A percentile compares a stretch with the other conserved stretches of the same genome.
phyloP scores from a whole-genome alignment of 495 filamentous ascomycete species.

The Xylaria venustula region DNA sequence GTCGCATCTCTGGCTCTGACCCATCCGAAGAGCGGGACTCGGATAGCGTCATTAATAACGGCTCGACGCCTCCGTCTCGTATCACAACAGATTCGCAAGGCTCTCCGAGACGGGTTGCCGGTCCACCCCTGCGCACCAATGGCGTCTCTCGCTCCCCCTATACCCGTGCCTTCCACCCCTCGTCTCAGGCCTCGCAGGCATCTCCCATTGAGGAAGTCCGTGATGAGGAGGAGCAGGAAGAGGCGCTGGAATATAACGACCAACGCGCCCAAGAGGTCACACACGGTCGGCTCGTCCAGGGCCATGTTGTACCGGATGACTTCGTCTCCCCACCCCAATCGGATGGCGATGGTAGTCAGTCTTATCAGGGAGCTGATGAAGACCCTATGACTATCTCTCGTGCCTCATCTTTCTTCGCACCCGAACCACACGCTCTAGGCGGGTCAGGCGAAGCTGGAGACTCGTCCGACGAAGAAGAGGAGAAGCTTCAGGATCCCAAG shows the following conservation, averaged over 20 bases:
- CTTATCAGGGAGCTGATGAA: slow-evolving; percentile 41
- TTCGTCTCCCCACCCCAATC: slow-evolving; percentile 76
- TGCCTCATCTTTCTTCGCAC: slow-evolving; percentile 54
- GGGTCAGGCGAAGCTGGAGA: slow-evolving; percentile 77
- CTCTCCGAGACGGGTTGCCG: slow-evolving; percentile 37
- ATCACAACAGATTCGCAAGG: slow-evolving; percentile 36
- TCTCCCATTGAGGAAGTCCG: slow-evolving; percentile 36
- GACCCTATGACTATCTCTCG: slow-evolving; percentile 58
- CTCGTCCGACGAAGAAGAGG: slow-evolving; percentile 87
- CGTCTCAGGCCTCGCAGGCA: slow-evolving; percentile 30
- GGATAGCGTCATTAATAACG: slow-evolving; percentile 17
- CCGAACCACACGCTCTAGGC: slow-evolving; percentile 66
- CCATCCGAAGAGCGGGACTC: slow-evolving; percentile 27
- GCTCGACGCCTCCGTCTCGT: slow-evolving; percentile 22
- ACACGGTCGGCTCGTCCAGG: slow-evolving; percentile 88
- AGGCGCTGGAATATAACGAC: slow-evolving; percentile 75
- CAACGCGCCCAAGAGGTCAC: slow-evolving; percentile 86
- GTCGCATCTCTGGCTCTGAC: slow-evolving; percentile 9
- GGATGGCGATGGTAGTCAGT: slow-evolving; percentile 41
- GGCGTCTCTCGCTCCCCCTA: slow-evolving; percentile 25
- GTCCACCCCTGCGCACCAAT: slow-evolving; percentile 27
- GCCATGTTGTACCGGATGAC: slow-evolving; percentile 93
- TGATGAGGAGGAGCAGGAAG: slow-evolving; percentile 46
- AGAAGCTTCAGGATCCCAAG: slow-evolving; percentile 66
- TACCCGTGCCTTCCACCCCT: slow-evolving; percentile 30